Evolutionary conservation across 116 monocot genomes (phyloP).

Genomic region (Iris pallida): DNA sequence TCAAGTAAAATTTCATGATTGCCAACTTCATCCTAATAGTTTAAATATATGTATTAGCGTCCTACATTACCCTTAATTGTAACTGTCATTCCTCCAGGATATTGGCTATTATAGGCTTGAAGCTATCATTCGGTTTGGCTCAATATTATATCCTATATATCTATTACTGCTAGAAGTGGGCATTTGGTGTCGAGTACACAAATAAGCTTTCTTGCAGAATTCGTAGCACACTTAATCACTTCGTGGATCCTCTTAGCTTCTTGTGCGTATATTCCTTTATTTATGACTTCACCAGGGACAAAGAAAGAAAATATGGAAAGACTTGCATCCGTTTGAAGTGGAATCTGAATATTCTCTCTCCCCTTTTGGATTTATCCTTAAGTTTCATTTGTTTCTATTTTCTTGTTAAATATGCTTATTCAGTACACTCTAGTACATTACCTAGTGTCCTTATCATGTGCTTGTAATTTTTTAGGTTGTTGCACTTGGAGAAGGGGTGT

Average conservation of each 20-base stretch:
- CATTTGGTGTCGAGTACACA: not conserved
- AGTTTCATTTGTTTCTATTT: not conserved
- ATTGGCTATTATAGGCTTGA: too few species aligned
- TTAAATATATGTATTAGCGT: conserved; percentile 56
- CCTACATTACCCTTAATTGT: too few species aligned
- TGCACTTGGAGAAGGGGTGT: conserved; percentile 57
- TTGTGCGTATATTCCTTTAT: not conserved
- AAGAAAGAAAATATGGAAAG: not conserved
- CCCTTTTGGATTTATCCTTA: not conserved
- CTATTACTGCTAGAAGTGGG: not conserved
- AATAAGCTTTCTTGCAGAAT: not conserved
- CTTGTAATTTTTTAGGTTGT: too few species aligned
- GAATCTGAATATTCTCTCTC: not conserved
- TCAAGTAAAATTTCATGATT: conserved; percentile 66
- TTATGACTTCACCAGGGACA: not conserved
- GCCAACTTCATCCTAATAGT: conserved; percentile 76
- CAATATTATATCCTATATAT: not conserved
- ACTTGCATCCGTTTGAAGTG: not conserved
- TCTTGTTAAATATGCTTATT: not conserved
- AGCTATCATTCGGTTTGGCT: too few species aligned
- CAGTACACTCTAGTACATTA: not conserved
- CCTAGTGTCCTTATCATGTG: not conserved
- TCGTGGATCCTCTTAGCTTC: not conserved
- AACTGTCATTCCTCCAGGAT: too few species aligned
- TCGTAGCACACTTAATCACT: too few species aligned